Evolutionary conservation across 352 stramenopile species (phyloP).

Genomic region (Pythium rhizo-oryzae): DNA sequence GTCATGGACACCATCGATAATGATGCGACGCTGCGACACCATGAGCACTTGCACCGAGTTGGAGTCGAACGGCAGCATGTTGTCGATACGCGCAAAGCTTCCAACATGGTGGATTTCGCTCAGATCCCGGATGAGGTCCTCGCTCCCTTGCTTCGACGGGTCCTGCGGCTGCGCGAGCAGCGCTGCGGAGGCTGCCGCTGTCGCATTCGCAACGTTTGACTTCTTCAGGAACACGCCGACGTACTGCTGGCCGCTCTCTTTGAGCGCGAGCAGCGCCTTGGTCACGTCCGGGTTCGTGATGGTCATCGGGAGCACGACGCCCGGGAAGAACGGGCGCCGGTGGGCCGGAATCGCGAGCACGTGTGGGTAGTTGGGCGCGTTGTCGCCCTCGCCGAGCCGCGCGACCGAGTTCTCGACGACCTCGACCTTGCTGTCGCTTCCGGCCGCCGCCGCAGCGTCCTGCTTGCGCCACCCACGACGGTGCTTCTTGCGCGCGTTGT

Average conservation of each 20-base stretch:
- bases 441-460: slow-evolving; percentile 4
- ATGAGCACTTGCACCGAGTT: slow-evolving; percentile 84
- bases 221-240: slow-evolving; percentile 96
- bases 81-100: slow-evolving; percentile 96
- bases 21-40: slow-evolving; percentile 89
- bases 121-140: slow-evolving; percentile 93
- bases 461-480: slow-evolving; percentile 23
- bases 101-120: slow-evolving; percentile 95
- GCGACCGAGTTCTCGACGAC: slow-evolving; percentile 70
- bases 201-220: slow-evolving; percentile 14
- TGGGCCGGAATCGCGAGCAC: slow-evolving; percentile 80
- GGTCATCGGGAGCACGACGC: slow-evolving; percentile 83
- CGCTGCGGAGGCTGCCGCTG: slow-evolving; percentile 9
- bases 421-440: slow-evolving; percentile 40
- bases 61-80: slow-evolving; percentile 82
- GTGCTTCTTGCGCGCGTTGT: slow-evolving; percentile 26
- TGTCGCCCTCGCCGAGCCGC: slow-evolving; percentile 64
- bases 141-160: slow-evolving; percentile 38
- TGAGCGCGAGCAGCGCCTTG: slow-evolving; percentile 87
- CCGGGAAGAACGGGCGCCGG: slow-evolving; percentile 81
- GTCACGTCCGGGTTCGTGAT: slow-evolving; percentile 88
- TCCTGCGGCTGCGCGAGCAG: slow-evolving; percentile 26
- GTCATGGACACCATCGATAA: slow-evolving; percentile 77
- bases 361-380: slow-evolving; percentile 68
- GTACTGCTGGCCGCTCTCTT: slow-evolving; percentile 89